Base-by-base conservation (phyloP, 306 rosid species). In the Trifolium dubium region DNA sequence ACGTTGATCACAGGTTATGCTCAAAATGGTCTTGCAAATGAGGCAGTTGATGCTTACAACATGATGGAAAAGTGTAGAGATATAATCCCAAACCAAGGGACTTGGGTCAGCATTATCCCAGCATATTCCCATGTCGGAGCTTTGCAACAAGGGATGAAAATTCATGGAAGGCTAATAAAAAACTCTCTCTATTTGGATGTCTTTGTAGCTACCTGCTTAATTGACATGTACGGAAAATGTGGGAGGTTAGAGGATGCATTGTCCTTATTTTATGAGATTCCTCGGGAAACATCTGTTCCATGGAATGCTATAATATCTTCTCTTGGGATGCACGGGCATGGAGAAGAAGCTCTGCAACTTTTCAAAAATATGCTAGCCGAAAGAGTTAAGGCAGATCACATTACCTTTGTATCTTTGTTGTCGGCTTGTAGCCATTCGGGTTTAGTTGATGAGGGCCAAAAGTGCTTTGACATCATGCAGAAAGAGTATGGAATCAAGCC, bases 91-190 rank as follows among this genome's bases (percentile, higher is more conserved):
- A 80, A 69, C 32, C 87, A 84, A 68, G 87, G 87, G 72, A 84
- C 87, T 37, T 84, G 87, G 87, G 87, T 84, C 56, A 84, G 87
- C 72, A 80, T 84, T 80, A 84, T 84, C 55, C 87, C 87, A 29
- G 87, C 87, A 54, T 84, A 84, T 80, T 84, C 87, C 30, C 85
- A 84, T 55, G 63, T 84, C 51, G 87, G 87, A 68, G 87, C 82
- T 31, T 64, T 84, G 80, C 87, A 67, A 40, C 82, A 77, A 63
- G 87, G 87, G 66, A 84, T 84, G 87, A 84, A 80, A 61, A 58
- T 80, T 53, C 87, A 84, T 69, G 87, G 78, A 56, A 72, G 68
- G 72, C 59, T 84, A 23, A 84, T 77, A 37, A 84, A 80, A 66
- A 80, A 77, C 64, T 30, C 63, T 46, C 74, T 80, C 29, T 73